phyloP scores from a whole-genome alignment of 1,284 basidiomycete species.

The Tremellales sp. region DNA sequence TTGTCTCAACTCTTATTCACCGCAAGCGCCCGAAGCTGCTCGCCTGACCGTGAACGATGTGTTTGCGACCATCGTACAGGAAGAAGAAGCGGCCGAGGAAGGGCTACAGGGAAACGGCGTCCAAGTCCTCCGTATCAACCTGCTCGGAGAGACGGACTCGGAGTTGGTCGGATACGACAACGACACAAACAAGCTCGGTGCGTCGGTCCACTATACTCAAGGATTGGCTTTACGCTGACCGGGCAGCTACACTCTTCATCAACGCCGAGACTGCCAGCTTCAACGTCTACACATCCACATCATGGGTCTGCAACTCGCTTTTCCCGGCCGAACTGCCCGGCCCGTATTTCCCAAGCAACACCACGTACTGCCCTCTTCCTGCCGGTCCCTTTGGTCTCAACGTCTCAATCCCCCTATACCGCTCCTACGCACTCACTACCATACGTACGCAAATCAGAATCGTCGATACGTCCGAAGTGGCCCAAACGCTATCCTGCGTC shows the following conservation, averaged over 20 bases:
- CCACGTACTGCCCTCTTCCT: conserved; percentile 66
- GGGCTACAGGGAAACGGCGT: conserved; percentile 34
- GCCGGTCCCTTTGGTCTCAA: conserved; percentile 78
- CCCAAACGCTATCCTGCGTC: conserved; percentile 73
- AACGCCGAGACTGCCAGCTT: conserved; percentile 74
- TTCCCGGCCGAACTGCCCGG: conserved; percentile 63
- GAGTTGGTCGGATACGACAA: conserved; percentile 61
- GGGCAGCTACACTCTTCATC: conserved; percentile 81
- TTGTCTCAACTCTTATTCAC: conserved; percentile 22
- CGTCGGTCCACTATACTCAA: conserved; percentile 22
- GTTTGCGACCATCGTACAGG: conserved; percentile 65
- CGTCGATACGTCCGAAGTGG: conserved; percentile 69
- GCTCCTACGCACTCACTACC: conserved; percentile 71
- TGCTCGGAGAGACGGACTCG: conserved; percentile 44
- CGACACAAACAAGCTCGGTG: conserved; percentile 62
- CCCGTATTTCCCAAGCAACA: conserved; percentile 47
- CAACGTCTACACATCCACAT: conserved; percentile 62
- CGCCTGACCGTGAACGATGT: conserved; percentile 61
- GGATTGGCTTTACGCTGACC: not conserved
- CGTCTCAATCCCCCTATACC: conserved; percentile 65
- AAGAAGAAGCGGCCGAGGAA: conserved; percentile 38
- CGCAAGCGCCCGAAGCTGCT: conserved; percentile 21
- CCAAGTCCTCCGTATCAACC: conserved; percentile 42
- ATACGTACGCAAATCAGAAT: conserved; percentile 78
- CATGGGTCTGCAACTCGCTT: conserved; percentile 69